Conservation (phyloP, 768 basidiomycete species). For the Pholiota microspora region DNA sequence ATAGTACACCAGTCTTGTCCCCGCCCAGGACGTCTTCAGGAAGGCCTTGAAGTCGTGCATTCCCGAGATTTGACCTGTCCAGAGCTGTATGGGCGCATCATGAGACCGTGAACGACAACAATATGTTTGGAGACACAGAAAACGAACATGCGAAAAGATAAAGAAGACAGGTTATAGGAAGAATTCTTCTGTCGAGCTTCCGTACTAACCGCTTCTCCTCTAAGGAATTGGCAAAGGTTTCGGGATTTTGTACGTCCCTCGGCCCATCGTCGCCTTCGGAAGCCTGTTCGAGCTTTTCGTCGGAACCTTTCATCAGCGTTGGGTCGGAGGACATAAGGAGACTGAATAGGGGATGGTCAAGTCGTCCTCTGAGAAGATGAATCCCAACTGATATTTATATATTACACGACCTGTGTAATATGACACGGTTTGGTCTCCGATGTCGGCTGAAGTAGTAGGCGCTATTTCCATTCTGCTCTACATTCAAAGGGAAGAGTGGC, state of each 20-base stretch:
- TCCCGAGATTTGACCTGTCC: slow-evolving; percentile 78
- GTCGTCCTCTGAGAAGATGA: neutral
- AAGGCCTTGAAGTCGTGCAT: slow-evolving; percentile 74
- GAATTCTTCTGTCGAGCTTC: slow-evolving; percentile 65
- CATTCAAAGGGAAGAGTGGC: too few species aligned
- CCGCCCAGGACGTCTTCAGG: slow-evolving; percentile 63
- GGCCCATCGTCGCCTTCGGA: slow-evolving; percentile 1
- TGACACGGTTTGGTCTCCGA: neutral
- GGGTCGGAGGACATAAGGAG: slow-evolving; percentile 1
- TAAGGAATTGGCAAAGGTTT: neutral
- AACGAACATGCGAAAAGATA: slow-evolving; percentile 75
- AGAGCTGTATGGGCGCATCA: slow-evolving; percentile 38
- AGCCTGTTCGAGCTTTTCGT: slow-evolving; percentile 7
- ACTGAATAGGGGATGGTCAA: neutral
- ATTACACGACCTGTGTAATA: neutral
- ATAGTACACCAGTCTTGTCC: slow-evolving; percentile 65
- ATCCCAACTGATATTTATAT: neutral
- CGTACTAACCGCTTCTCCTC: slow-evolving; percentile 56
- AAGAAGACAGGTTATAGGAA: slow-evolving; percentile 71
- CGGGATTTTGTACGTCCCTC: neutral
- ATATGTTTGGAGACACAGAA: neutral
- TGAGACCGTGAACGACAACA: neutral
- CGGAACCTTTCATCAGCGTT: neutral
- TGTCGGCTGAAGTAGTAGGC: neutral
- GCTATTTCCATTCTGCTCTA: neutral